Evolutionary conservation across 768 basidiomycete species (phyloP), one percentile per base, ranked within the genome.

Genomic region (Trichaptum fuscoviolaceum): DNA sequence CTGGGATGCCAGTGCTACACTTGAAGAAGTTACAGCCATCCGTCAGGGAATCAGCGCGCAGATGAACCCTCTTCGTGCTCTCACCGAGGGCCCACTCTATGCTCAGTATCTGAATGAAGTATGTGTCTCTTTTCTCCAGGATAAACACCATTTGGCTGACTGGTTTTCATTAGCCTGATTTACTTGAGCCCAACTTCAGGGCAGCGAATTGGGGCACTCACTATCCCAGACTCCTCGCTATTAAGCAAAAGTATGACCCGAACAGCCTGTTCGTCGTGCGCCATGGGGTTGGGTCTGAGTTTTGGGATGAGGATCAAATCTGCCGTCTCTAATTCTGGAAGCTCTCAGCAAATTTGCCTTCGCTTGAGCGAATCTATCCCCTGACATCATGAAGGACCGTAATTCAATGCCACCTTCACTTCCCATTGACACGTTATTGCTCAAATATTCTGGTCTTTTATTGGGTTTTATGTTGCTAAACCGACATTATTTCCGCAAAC

Each of bases 181-280:
- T 61, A 25, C 59, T 25, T 34, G 59, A 61, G 24, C 59, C 59
- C 23, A 61, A 61, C 23, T 61, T 61, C 23, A 3, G 30, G 23
- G 30, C 59, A 3, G 30, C 59, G 24, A 34, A 34, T 34, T 25
- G 59, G 25, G 84, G 84, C 0, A 66, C 74, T 0, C 81, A 85
- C 67, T 83, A 83, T 61, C 18, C 69, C 3, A 73, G 65, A 26
- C 70, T 84, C 34, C 77, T 76, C 68, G 68, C 65, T 0, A 81
- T 86, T 72, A 85, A 85, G 70, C 35, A 63, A 6, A 76, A 71
- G 67, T 82, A 83, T 63, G 85, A 87, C 70, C 80, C 83, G 0
- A 65, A 73, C 12, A 75, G 70, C 26, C 64, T 85, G 12, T 86
- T 85, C 69, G 71, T 85, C 6, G 81, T 85, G 20, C 66, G 71